Evolutionary conservation across 2,329 filamentous ascomycete genomes (phyloP).

Genomic region (Chrysoporthe cubensis): DNA sequence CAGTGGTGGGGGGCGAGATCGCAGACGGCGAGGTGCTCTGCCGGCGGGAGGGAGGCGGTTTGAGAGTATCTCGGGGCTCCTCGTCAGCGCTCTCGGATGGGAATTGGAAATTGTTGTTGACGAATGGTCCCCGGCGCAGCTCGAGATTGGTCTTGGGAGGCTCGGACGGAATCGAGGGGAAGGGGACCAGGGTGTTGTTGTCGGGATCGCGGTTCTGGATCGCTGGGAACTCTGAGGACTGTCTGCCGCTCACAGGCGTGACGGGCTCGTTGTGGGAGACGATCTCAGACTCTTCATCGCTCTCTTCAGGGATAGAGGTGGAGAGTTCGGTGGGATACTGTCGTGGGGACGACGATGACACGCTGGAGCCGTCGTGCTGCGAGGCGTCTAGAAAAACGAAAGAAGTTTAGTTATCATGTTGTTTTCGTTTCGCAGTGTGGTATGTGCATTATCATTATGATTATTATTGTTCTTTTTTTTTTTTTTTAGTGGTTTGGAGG

Average conservation of each 20-base stretch:
- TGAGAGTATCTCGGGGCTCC: not conserved
- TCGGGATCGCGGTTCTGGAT: constrained; percentile 45
- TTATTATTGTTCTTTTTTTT: not conserved
- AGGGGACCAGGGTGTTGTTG: constrained; percentile 33
- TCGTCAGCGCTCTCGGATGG: not conserved
- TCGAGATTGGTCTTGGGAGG: constrained; percentile 19
- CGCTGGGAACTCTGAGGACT: constrained; percentile 58
- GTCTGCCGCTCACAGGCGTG: constrained; percentile 62
- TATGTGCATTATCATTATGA: too few species aligned
- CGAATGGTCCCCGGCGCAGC: constrained; percentile 20
- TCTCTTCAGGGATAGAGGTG: constrained; percentile 59
- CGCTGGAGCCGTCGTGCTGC: constrained; percentile 32
- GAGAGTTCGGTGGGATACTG: constrained; percentile 55
- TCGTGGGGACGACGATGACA: constrained; percentile 48
- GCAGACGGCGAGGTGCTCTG: constrained; percentile 13
- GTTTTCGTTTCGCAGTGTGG: too few species aligned
- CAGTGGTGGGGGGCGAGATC: constrained; percentile 22
- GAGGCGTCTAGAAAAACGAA: constrained; percentile 22
- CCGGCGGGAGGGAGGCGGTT: constrained; percentile 3
- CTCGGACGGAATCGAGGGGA: constrained; percentile 25
- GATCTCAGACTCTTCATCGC: constrained; percentile 61
- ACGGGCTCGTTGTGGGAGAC: constrained; percentile 64
- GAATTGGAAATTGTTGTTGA: constrained; percentile 17
- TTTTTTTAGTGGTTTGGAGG: constrained; percentile 10
- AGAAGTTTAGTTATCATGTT: constrained; percentile 28